A percentile compares a stretch with the other conserved stretches of the same genome.
These are phyloP conservation scores for Fomitiporia mediterranea DNA, from an alignment of 1,284 basidiomycete genomes.

Conservation along the genomic window DNA sequence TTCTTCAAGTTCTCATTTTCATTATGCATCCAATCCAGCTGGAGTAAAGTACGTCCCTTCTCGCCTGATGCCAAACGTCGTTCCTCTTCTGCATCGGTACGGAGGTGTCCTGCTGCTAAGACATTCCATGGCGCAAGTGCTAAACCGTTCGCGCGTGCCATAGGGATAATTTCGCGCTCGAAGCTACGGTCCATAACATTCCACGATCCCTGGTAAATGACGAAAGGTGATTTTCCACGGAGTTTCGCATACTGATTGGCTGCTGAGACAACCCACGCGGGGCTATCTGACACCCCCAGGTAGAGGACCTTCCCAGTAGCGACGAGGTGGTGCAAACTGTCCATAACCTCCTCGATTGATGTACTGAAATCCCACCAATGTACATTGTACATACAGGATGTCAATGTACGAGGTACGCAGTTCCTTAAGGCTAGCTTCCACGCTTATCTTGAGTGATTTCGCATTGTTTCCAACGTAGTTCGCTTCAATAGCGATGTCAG, in stretches of 20 bases:
- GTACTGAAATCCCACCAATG: constrained; percentile 54
- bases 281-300: constrained; percentile 38
- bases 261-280: constrained; percentile 37
- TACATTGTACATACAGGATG: constrained; percentile 45
- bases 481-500: constrained; percentile 31
- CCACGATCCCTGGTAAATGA: constrained; percentile 51
- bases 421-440: constrained; percentile 48
- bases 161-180: constrained; percentile 51
- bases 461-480: constrained; percentile 45
- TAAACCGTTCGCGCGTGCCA: constrained; percentile 31
- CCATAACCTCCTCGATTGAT: constrained; percentile 53
- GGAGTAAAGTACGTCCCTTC: constrained; percentile 13
- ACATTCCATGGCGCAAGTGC: constrained; percentile 30
- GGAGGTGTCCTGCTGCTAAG: constrained; percentile 26
- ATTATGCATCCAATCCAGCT: constrained; percentile 28
- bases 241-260: constrained; percentile 37
- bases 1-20: constrained; percentile 27
- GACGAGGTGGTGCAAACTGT: constrained; percentile 41
- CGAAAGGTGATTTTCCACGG: constrained; percentile 44
- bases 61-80: constrained; percentile 23
- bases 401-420: constrained; percentile 53
- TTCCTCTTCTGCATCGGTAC: constrained; percentile 21
- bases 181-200: constrained; percentile 42
- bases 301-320: constrained; percentile 45
- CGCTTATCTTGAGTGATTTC: constrained; percentile 41